Percentiles rank a stretch among this genome's conserved stretches.
Evolutionary conservation across 306 rosid genomes (phyloP).

Genomic region (Cucumis melo): DNA sequence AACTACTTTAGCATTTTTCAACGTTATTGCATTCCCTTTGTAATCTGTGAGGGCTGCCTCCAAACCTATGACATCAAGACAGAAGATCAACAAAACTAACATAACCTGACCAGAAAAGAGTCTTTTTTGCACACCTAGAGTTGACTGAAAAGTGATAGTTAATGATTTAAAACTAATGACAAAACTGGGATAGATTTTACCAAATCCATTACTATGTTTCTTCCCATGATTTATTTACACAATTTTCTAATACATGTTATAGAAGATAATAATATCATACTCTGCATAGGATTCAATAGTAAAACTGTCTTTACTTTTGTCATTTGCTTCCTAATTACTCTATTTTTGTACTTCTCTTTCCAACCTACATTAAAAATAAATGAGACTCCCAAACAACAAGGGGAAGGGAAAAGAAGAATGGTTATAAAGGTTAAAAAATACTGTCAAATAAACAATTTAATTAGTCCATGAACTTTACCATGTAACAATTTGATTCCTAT

Average conservation of each 20-base stretch:
- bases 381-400: not conserved
- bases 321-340: not conserved
- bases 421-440: not conserved
- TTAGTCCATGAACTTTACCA: not conserved
- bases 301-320: not conserved
- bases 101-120: not conserved
- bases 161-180: not conserved
- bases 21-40: constrained; percentile 15
- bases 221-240: not conserved
- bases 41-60: constrained; percentile 59
- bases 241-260: not conserved
- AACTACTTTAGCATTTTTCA: constrained; percentile 36
- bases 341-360: not conserved
- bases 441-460: not conserved
- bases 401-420: not conserved
- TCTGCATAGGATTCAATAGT: not conserved
- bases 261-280: not conserved
- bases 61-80: constrained; percentile 35
- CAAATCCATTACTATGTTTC: not conserved
- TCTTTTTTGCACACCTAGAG: not conserved
- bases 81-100: not conserved
- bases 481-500: not conserved
- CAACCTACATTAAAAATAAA: not conserved
- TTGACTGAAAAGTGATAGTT: not conserved
- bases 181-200: not conserved